Evolutionary conservation across 2,329 filamentous ascomycete genomes (phyloP), one percentile per base, ranked within the genome.

Genomic region (Colletotrichum cuscutae): DNA sequence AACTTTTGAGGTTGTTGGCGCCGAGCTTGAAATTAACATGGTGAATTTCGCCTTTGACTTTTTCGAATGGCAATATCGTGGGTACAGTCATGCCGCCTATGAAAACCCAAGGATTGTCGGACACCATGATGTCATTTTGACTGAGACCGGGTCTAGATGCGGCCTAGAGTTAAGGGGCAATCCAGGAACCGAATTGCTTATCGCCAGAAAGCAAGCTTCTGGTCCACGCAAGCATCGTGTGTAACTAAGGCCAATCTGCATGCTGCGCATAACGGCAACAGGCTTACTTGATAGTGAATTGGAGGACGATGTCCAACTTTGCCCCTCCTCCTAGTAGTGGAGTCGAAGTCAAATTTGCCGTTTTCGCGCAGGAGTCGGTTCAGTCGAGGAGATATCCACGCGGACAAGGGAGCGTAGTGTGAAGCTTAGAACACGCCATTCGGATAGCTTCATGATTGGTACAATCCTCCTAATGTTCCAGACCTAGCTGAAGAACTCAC

Each of bases 161-260:
- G 5, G 19, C 11, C 26, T 37, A 53, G 65, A 9, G 15, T 26
- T 42, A 49, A 49, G 49, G 58, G 42, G 35, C 2, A 63, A 63
- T 37, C 57, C 52, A 71, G 49, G 37, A 59, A 59, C 30, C 1
- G 13, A n/a, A 26, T 54, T 37, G 37, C 6, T 53, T 13, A 32
- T 11, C 4, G 9, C 12, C 7, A 53, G 3, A n/a, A 26, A 3
- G 1, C 35, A 68, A 59, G 53, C 37, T 62, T 54, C 13, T 4
- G 12, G 49, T 24, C 26, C 26, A 53, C 58, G 69, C 65, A 72
- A 63, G 37, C 65, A 19, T 58, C n/a, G 26, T n/a, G 30, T 46
- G 28, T 26, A 46, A 11, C 12, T 7, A 11, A 5, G 35, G 9
- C 19, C 37, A 30, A n/a, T 19, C 42, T 66, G 58, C 13, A 58